A percentile compares a stretch with the other conserved stretches of the same genome.
These are phyloP conservation scores for Candida sanyaensis DNA, from an alignment of 1,139 yeast genomes.

Conservation along the genomic window DNA sequence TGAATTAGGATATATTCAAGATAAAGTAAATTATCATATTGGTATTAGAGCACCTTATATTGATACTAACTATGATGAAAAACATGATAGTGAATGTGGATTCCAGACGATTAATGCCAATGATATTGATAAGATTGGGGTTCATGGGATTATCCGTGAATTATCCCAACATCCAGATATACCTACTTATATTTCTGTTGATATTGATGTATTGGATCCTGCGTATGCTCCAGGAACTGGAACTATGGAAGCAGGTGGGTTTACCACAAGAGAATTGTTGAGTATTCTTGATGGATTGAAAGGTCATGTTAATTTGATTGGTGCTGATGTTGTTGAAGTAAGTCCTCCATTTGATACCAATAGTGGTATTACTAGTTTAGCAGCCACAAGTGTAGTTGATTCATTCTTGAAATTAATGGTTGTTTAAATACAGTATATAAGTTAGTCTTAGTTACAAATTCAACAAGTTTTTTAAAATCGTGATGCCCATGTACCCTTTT, in stretches of 20 bases:
- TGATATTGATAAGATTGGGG: constrained; percentile 70
- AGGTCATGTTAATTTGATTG: constrained; percentile 58
- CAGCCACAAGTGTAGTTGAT: constrained; percentile 57
- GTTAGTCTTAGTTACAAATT: neutral
- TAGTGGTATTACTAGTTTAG: constrained; percentile 50
- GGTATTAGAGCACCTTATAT: constrained; percentile 71
- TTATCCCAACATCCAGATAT: constrained; percentile 51
- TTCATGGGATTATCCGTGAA: constrained; percentile 49
- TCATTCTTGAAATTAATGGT: constrained; percentile 49
- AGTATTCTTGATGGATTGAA: constrained; percentile 55
- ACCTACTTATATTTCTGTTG: constrained; percentile 74
- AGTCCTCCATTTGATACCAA: constrained; percentile 69
- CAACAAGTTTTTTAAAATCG: no score
- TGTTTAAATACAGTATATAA: neutral
- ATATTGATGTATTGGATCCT: constrained; percentile 81
- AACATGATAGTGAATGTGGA: constrained; percentile 53
- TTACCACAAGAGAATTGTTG: constrained; percentile 72
- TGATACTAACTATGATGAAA: constrained; percentile 32
- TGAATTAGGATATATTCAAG: constrained; percentile 65
- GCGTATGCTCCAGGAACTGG: constrained; percentile 84
- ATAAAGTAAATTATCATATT: constrained; percentile 60
- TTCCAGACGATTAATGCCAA: constrained; percentile 59
- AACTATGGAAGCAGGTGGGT: constrained; percentile 81
- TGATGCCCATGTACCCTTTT: no score
- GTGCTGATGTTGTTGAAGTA: constrained; percentile 80